Evolutionary conservation across 371 early-diverging fungal species (phyloP).

Genomic region (Dichotomocladium elegans): DNA sequence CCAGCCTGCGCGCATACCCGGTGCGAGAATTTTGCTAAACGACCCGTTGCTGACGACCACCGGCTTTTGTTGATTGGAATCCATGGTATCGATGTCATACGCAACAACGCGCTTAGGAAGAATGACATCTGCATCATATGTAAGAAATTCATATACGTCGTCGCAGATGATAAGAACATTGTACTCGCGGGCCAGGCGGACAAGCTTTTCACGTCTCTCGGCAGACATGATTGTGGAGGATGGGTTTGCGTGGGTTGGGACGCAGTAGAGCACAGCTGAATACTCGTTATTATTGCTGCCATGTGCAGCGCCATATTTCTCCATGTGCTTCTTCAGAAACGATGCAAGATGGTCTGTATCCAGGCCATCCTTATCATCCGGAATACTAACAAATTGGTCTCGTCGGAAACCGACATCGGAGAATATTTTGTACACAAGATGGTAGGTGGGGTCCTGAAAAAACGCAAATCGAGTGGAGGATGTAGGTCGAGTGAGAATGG

Average conservation of each 20-base stretch:
- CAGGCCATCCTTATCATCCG: constrained; percentile 24
- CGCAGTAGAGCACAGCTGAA: constrained; percentile 47
- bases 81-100: constrained; percentile 26
- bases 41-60: constrained; percentile 41
- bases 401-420: constrained; percentile 34
- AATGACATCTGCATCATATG: constrained; percentile 18
- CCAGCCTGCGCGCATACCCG: constrained; percentile 38
- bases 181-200: constrained; percentile 43
- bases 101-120: constrained; percentile 22
- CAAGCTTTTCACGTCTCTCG: constrained; percentile 31
- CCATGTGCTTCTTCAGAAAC: constrained; percentile 6
- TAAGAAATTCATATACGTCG: constrained; percentile 60
- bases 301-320: neutral
- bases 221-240: constrained; percentile 35
- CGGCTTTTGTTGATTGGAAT: constrained; percentile 4
- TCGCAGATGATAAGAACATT: constrained; percentile 60
- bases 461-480: constrained; percentile 25
- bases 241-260: constrained; percentile 62
- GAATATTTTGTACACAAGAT: constrained; percentile 49
- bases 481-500: constrained; percentile 26
- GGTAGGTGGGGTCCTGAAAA: constrained; percentile 63
- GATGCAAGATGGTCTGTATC: constrained; percentile 18
- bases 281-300: constrained; percentile 1
- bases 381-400: constrained; percentile 31
- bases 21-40: constrained; percentile 38